Evolutionary conservation across 352 stramenopile genomes (phyloP), one percentile per base, ranked within the genome.

Genomic region (Pythium grandisporangium): DNA sequence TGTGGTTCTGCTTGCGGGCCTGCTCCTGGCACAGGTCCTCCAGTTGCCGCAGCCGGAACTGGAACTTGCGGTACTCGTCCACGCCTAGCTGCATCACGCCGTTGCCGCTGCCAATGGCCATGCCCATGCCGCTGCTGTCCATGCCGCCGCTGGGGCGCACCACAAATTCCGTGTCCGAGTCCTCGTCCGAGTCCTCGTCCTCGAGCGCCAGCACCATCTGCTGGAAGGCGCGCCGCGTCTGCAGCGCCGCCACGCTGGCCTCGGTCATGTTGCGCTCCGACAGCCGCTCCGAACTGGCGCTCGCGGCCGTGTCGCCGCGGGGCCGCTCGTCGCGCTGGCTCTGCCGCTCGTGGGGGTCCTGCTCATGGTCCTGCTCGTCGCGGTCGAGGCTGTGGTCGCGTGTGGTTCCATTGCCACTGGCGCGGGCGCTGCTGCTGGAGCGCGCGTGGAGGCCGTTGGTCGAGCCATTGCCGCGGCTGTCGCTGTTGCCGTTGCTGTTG

Each of bases 131-230:
- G 25, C 46, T 52, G 40, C 50, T 63, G 37, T 53, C 43, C 5
- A 5, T 34, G 41, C 39, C 16, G 16, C 6, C 11, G 22, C 36
- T 42, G 41, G 45, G 24, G 43, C 37, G 13, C 34, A 39, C 4
- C 40, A 38, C n/a, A n/a, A 54, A 57, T 33, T 49, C 61, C 34
- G 50, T 51, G 24, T 86, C 73, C 24, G 68, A 84, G 44, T 86
- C 72, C 22, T 84, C 60, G 14, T 65, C 62, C 34, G 58, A 79
- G 51, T 88, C 74, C 14, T 83, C 71, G 46, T 90, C 77, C 38
- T 87, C 74, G 46, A 87, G 70, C 3, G 74, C 69, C n/a, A 91
- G 62, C 42, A 84, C 70, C 77, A 91, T 88, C 47, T 88, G 77
- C 51, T 91, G 77, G 48, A 91, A 82, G 10, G 74, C 77, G 21